Evolutionary conservation across 2,329 filamentous ascomycete genomes (phyloP).

Genomic region (Stemphylium vesicarium): DNA sequence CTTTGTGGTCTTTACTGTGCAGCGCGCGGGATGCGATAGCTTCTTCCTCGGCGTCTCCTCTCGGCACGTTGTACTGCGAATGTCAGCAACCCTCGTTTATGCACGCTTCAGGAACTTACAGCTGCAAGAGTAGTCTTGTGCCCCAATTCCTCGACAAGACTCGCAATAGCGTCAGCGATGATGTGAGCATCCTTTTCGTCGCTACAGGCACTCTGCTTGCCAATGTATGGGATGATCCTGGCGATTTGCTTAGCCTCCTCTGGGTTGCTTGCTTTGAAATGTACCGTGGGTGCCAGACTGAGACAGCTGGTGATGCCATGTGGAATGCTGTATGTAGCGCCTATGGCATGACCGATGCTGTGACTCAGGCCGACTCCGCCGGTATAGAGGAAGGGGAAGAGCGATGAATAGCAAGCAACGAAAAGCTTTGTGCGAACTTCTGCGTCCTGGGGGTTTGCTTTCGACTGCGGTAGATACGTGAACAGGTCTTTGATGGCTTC

Average conservation of each 20-base stretch:
- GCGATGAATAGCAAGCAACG: constrained; percentile 59
- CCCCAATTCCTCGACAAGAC: constrained; percentile 55
- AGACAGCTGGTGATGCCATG: constrained; percentile 63
- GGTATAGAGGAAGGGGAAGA: constrained; percentile 57
- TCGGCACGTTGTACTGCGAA: constrained; percentile 43
- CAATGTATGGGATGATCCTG: constrained; percentile 55
- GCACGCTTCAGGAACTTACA: constrained; percentile 23
- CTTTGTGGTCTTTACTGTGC: constrained; percentile 47
- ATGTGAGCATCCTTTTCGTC: constrained; percentile 53
- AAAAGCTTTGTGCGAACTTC: constrained; percentile 60
- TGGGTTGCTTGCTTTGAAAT: constrained; percentile 56
- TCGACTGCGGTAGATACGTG: constrained; percentile 59
- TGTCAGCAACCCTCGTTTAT: constrained; percentile 18
- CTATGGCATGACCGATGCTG: constrained; percentile 59
- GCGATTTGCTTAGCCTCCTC: constrained; percentile 58
- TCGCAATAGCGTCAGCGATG: constrained; percentile 54
- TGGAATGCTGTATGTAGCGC: constrained; percentile 62
- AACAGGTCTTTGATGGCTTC: constrained; percentile 59
- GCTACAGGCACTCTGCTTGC: constrained; percentile 50
- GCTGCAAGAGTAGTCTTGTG: constrained; percentile 46
- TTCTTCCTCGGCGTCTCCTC: constrained; percentile 45
- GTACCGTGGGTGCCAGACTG: constrained; percentile 60
- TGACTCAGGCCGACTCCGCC: constrained; percentile 59
- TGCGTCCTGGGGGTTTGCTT: constrained; percentile 54
- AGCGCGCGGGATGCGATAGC: constrained; percentile 45